Conservation (phyloP, 257 asterid species). For the Fraxinus cuspidata region DNA sequence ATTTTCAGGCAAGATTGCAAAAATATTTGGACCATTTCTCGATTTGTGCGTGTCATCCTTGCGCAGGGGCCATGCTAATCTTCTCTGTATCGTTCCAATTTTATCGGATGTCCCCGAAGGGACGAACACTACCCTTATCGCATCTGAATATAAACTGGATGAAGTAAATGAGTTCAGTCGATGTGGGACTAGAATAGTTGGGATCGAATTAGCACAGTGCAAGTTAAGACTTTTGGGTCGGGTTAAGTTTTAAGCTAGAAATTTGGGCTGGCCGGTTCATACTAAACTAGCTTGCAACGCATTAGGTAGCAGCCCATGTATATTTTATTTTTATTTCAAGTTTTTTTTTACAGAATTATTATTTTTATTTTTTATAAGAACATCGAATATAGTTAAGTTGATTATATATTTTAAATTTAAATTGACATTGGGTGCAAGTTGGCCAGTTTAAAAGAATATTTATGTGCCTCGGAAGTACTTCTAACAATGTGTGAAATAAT, state of each 20-base stretch:
- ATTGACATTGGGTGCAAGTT: too few species aligned
- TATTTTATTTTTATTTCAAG: too few species aligned
- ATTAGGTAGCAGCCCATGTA: not conserved
- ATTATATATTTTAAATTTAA: too few species aligned
- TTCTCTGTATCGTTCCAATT: conserved; percentile 53
- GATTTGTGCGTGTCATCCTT: conserved; percentile 48
- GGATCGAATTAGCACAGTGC: not conserved
- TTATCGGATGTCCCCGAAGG: conserved; percentile 14
- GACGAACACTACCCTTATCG: not conserved
- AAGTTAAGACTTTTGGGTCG: not conserved
- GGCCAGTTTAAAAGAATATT: too few species aligned
- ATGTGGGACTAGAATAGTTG: not conserved
- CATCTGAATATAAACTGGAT: not conserved
- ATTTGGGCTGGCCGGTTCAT: not conserved
- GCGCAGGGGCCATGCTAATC: conserved; percentile 93
- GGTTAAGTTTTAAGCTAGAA: not conserved
- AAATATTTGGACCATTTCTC: conserved; percentile 8
- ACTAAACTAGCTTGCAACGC: not conserved
- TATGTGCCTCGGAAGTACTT: too few species aligned
- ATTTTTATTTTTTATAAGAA: too few species aligned
- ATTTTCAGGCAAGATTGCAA: not conserved
- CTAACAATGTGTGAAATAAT: too few species aligned
- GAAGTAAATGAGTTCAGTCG: not conserved
- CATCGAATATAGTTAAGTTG: too few species aligned
- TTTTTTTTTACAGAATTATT: too few species aligned